Percentiles rank a stretch among this genome's conserved stretches.
These are phyloP conservation scores for Didymella pomorum DNA, from an alignment of 2,329 filamentous ascomycete genomes.

Conservation along the genomic window DNA sequence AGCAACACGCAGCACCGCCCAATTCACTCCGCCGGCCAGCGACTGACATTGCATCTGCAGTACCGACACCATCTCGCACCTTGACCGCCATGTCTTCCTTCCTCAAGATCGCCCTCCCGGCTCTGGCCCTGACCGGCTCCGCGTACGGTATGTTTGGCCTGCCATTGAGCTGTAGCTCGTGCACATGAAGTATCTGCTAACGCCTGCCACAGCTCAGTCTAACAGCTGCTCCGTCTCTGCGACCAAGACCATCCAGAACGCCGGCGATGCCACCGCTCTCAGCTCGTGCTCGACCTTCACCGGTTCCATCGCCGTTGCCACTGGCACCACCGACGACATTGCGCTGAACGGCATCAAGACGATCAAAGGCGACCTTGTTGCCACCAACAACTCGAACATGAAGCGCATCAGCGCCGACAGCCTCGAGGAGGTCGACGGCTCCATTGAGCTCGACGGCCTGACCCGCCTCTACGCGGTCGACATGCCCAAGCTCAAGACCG, in stretches of 20 bases:
- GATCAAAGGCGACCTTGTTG: constrained; percentile 66
- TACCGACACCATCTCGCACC: constrained; percentile 30
- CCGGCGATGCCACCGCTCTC: constrained; percentile 67
- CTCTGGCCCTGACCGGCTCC: constrained; percentile 61
- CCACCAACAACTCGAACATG: constrained; percentile 66
- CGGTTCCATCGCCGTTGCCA: constrained; percentile 72
- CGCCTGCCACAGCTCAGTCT: constrained; percentile 33
- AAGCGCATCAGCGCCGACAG: constrained; percentile 68
- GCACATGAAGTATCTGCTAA: constrained; percentile 26
- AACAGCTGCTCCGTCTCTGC: constrained; percentile 52
- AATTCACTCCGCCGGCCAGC: constrained; percentile 14
- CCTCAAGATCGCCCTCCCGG: constrained; percentile 64
- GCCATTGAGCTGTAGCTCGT: background rate
- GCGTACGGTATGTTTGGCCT: constrained; percentile 57
- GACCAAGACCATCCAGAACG: constrained; percentile 66
- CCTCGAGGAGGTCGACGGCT: constrained; percentile 71
- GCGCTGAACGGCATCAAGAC: constrained; percentile 67
- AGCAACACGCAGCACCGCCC: constrained; percentile 17
- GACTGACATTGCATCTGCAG: constrained; percentile 25
- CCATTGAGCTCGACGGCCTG: constrained; percentile 74
- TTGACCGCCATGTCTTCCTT: constrained; percentile 58
- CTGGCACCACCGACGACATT: constrained; percentile 64
- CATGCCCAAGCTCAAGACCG: constrained; percentile 70
- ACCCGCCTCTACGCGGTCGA: constrained; percentile 73
- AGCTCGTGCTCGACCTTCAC: constrained; percentile 71